phyloP scores from a whole-genome alignment of 2,329 filamentous ascomycete species.

The Aspergillus sp. region DNA sequence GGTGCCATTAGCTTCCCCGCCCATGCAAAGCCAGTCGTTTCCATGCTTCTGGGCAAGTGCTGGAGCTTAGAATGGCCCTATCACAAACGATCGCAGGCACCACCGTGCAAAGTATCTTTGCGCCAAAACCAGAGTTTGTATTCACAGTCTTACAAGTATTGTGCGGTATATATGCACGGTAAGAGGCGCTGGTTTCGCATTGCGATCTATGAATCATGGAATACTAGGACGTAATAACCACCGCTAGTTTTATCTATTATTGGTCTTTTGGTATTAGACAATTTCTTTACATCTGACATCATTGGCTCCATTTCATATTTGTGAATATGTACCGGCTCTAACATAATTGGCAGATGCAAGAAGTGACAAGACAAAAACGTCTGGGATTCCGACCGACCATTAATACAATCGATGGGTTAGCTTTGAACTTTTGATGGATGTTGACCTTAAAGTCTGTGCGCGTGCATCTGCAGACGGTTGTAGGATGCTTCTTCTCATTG shows the following conservation, averaged over 20 bases:
- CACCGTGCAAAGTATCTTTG: not conserved
- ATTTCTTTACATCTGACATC: not conserved
- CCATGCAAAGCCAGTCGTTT: conserved; percentile 2
- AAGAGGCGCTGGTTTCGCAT: not conserved
- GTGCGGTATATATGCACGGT: not conserved
- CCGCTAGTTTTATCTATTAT: not conserved
- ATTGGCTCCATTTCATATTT: not conserved
- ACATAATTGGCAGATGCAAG: not conserved
- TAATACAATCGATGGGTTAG: not conserved
- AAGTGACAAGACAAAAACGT: not conserved
- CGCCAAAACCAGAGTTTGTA: not conserved
- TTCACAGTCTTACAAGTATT: not conserved
- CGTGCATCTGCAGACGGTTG: conserved; percentile 7
- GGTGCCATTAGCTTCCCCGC: not conserved
- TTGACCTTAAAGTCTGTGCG: conserved; percentile 1
- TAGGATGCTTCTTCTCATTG: not conserved
- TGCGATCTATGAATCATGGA: not conserved
- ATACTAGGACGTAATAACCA: not conserved
- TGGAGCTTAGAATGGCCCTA: not conserved
- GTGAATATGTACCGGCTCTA: not conserved
- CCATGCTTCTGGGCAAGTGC: not conserved
- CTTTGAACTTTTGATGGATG: too few species aligned
- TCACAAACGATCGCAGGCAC: not conserved
- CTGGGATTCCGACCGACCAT: conserved; percentile 3
- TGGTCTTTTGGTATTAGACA: not conserved